Evolutionary conservation across 2,329 filamentous ascomycete genomes (phyloP), one percentile per base, ranked within the genome.

Genomic region (Dryadomyces quercivorus): DNA sequence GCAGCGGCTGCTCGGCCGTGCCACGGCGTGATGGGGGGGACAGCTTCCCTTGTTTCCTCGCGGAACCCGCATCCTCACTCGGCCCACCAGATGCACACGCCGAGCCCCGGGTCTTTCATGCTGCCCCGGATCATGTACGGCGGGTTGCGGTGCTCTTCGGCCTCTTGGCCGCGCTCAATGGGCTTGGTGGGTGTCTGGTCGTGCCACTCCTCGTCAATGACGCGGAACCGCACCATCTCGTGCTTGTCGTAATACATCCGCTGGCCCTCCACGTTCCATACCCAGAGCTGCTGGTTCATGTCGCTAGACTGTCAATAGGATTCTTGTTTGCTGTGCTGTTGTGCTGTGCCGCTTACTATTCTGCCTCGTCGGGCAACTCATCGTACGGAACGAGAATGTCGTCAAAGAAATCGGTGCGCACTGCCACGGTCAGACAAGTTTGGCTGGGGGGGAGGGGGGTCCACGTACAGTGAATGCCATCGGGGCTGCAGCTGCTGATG

Each of bases 391-490:
- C 82, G 56, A 88, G 85, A 36, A 98, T 89, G 59, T 97, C 91
- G 62, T 92, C 87, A 62, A 96, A 98, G 68, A 98, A 98, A 59
- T 95, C 88, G 4, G 91, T 85, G 50, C 84, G 82, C 57, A 97
- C 82, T 85, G 57, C 20, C 56, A 57, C 13, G 57, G 38, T 16
- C 16, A 26, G 16, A 26, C 36, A 31, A 5, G 21, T 38, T 51
- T 8, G 44, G 36, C 42, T 20, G 42, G 34, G 10, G 38, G 7
- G 31, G 2, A 22, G 7, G 36, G 7, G 3, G 12, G n/a, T 2
- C 16, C 5, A 57, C 61, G 8, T 53, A 62, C 61, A 38, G 46
- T 61, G 57, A 22, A 62, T 61, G 38, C 61, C 61, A n/a, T 61
- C 52, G 10, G 59, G 60, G 31, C 58, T 59, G 40, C 84, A 84